Evolutionary conservation across 1,139 yeast genomes (phyloP).

Genomic region (Scheffersomyces cryptocercus): DNA sequence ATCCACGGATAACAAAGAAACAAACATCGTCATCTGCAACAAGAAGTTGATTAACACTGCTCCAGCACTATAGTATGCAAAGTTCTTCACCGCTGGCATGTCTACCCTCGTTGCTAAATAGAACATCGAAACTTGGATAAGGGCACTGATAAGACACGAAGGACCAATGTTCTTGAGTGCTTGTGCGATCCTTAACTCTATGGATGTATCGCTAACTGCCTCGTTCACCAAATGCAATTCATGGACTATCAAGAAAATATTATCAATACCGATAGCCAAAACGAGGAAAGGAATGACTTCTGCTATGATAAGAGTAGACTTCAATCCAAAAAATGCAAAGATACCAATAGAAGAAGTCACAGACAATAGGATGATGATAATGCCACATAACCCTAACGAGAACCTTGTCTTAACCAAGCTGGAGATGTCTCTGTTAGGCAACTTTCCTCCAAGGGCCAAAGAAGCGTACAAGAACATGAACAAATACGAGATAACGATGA

Average conservation of each 20-base stretch:
- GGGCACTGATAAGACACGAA: conserved; percentile 74
- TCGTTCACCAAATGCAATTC: conserved; percentile 63
- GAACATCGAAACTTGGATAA: conserved; percentile 77
- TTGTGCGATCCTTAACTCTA: conserved; percentile 56
- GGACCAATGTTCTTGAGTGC: conserved; percentile 82
- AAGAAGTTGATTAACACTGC: conserved; percentile 77
- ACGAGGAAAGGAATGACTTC: conserved; percentile 96
- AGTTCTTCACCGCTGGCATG: conserved; percentile 95
- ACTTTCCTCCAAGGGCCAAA: conserved; percentile 69
- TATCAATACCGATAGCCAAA: conserved; percentile 93
- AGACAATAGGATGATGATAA: conserved; percentile 74
- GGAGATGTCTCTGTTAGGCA: conserved; percentile 22
- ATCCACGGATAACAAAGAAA: conserved; percentile 70
- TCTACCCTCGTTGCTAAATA: conserved; percentile 75
- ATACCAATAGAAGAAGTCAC: conserved; percentile 81
- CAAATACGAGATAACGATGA: conserved; percentile 72
- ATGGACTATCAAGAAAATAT: conserved; percentile 82
- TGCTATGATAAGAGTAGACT: conserved; percentile 88
- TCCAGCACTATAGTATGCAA: conserved; percentile 88
- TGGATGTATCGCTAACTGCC: conserved; percentile 37
- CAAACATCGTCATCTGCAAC: conserved; percentile 79
- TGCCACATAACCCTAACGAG: conserved; percentile 78
- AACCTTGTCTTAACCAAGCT: conserved; percentile 63
- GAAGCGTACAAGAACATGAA: conserved; percentile 93
- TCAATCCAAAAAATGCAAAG: conserved; percentile 72